Evolutionary conservation across 176 grass and related monocot genomes (phyloP).

Genomic region (Melocanna baccifera): DNA sequence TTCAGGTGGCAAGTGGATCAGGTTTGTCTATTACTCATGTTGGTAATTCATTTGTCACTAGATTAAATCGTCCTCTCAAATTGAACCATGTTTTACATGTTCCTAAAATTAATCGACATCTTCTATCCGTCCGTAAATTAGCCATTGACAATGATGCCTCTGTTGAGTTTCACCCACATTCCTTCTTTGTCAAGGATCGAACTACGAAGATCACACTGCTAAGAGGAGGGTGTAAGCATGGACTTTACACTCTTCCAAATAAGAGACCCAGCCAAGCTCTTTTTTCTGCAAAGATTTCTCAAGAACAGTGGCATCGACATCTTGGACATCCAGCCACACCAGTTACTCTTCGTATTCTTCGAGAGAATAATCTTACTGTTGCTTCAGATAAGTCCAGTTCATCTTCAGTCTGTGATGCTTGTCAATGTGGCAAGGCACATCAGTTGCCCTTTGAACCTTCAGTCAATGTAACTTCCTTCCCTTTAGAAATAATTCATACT

Average conservation of each 20-base stretch:
- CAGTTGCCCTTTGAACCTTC: not conserved
- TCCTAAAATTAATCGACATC: not conserved
- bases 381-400: fast-evolving
- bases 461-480: fast-evolving
- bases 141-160: not conserved
- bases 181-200: not conserved
- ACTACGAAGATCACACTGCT: not conserved
- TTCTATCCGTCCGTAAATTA: not conserved
- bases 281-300: fast-evolving
- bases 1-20: not conserved
- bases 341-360: not conserved
- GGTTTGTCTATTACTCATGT: not conserved
- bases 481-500: not conserved
- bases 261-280: not conserved
- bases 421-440: not conserved
- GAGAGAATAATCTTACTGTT: fast-evolving
- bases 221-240: not conserved
- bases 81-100: not conserved
- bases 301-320: not conserved
- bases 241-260: not conserved
- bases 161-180: not conserved
- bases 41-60: not conserved
- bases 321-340: not conserved
- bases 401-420: not conserved
- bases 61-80: not conserved